Evolutionary conservation across 2,329 filamentous ascomycete species (phyloP).

Genomic region (Fusarium nisikadoi): DNA sequence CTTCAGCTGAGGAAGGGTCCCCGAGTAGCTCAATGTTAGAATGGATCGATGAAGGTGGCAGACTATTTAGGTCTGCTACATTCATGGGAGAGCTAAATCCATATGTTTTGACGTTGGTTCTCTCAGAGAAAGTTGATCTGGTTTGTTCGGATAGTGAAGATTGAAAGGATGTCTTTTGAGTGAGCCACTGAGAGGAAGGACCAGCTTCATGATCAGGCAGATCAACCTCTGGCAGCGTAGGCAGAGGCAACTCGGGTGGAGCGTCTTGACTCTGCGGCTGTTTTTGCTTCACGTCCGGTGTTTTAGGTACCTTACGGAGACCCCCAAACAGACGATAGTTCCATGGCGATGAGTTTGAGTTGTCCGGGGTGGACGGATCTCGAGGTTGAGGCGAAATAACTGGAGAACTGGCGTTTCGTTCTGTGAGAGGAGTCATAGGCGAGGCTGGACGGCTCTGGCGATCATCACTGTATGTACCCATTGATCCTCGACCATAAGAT

Average conservation of each 20-base stretch:
- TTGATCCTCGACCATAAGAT: constrained; percentile 61
- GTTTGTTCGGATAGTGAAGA: constrained; percentile 47
- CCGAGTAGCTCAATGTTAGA: constrained; percentile 65
- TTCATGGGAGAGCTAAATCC: constrained; percentile 56
- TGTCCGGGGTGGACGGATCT: constrained; percentile 29
- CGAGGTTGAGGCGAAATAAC: constrained; percentile 22
- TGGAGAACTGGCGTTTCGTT: constrained; percentile 47
- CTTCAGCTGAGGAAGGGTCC: constrained; percentile 60
- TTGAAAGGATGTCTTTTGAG: constrained; percentile 38
- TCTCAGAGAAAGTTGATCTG: constrained; percentile 60
- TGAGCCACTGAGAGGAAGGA: constrained; percentile 33
- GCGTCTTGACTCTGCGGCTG: constrained; percentile 46
- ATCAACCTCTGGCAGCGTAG: constrained; percentile 47
- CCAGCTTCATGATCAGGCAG: constrained; percentile 31
- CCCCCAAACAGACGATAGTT: constrained; percentile 66
- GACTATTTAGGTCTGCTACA: constrained; percentile 52
- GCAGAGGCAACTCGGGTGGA: constrained; percentile 41
- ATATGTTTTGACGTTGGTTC: constrained; percentile 66
- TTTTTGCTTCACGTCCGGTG: constrained; percentile 55
- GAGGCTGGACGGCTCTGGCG: constrained; percentile 60
- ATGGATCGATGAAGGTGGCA: constrained; percentile 55
- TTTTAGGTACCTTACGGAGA: constrained; percentile 60
- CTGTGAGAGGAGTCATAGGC: constrained; percentile 59
- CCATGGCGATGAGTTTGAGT: constrained; percentile 56
- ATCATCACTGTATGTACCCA: constrained; percentile 60